These are phyloP conservation scores for Podospora pseudoanserina DNA, from an alignment of 495 filamentous ascomycete species.

Conservation along the genomic window DNA sequence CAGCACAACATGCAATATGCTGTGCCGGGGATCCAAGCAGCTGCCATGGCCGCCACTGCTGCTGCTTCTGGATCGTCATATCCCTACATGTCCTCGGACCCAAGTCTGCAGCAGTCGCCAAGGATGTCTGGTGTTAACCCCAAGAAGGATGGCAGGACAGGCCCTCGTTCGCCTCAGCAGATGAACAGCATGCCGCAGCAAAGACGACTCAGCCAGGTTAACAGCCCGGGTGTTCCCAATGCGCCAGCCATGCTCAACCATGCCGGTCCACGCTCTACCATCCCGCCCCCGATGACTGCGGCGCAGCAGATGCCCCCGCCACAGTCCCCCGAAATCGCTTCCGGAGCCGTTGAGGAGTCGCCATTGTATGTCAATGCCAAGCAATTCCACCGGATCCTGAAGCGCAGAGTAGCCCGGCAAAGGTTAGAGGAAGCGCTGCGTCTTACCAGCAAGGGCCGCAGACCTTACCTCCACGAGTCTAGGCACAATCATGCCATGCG, in stretches of 20 bases:
- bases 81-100: slow-evolving; percentile 56
- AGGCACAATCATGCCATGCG: slow-evolving; percentile 99
- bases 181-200: slow-evolving; percentile 51
- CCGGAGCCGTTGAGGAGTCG: slow-evolving; percentile 78
- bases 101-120: slow-evolving; percentile 57
- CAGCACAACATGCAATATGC: slow-evolving; percentile 59
- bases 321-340: slow-evolving; percentile 76
- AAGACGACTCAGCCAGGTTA: slow-evolving; percentile 60
- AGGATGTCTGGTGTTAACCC: slow-evolving; percentile 47
- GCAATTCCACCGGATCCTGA: slow-evolving; percentile 96
- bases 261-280: slow-evolving; percentile 36
- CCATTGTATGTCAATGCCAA: slow-evolving; percentile 98
- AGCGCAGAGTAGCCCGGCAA: slow-evolving; percentile 87
- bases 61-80: slow-evolving; percentile 61
- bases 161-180: slow-evolving; percentile 59
- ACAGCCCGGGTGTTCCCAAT: slow-evolving; percentile 58
- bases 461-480: slow-evolving; percentile 98
- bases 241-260: slow-evolving; percentile 59
- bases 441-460: slow-evolving; percentile 89
- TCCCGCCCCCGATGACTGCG: slow-evolving; percentile 47
- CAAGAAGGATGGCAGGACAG: slow-evolving; percentile 55
- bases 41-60: slow-evolving; percentile 67
- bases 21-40: slow-evolving; percentile 57
- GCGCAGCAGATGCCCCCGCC: slow-evolving; percentile 57
- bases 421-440: slow-evolving; percentile 87